These are phyloP conservation scores for Solanum boliviense DNA, from an alignment of 257 asterid genomes.

Conservation along the genomic window DNA sequence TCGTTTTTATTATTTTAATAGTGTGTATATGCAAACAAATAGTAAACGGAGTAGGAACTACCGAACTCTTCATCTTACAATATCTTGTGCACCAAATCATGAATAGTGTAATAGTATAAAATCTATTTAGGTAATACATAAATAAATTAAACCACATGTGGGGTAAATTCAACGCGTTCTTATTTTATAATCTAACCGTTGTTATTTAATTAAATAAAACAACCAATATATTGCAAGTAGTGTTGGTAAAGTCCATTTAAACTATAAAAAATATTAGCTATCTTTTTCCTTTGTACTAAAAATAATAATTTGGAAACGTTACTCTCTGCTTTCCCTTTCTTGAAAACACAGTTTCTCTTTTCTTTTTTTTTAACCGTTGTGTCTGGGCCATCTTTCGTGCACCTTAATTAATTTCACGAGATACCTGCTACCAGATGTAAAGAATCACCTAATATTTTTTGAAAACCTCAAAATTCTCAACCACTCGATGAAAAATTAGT, in stretches of 20 bases:
- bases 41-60: background rate
- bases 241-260: background rate
- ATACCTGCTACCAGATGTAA: too few relatives aligned
- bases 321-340: background rate
- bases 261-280: background rate
- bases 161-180: background rate
- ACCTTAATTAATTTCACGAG: background rate
- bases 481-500: background rate
- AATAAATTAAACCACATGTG: background rate
- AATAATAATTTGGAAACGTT: background rate
- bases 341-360: background rate
- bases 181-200: background rate
- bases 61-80: background rate
- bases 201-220: background rate
- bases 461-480: rapidly evolving
- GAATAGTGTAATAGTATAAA: background rate
- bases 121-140: background rate
- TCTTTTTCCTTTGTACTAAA: background rate
- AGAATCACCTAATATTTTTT: rapidly evolving
- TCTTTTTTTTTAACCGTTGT: too few relatives aligned
- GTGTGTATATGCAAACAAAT: background rate
- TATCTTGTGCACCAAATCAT: background rate
- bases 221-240: background rate
- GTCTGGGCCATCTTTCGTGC: rapidly evolving
- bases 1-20: background rate